phyloP scores from a whole-genome alignment of 139 green algal genomes.

The Yamagishiella unicocca region DNA sequence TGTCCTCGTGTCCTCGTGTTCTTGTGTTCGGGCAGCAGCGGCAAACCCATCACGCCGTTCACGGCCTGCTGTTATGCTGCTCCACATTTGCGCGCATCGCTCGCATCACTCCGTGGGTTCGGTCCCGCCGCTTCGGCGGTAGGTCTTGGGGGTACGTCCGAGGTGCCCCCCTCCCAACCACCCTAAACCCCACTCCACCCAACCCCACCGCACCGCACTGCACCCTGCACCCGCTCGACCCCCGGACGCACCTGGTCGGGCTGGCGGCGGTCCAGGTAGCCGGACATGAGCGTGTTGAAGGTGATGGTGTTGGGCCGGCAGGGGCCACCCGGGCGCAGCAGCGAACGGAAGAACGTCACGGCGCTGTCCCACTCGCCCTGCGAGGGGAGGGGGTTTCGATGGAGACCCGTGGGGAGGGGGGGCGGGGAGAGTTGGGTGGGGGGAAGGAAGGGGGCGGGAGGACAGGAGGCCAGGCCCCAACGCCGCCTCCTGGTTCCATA shows the following conservation, averaged over 20 bases:
- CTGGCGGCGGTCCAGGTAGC: conserved; percentile 60
- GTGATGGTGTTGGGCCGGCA: conserved; percentile 75
- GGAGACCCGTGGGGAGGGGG: too few species aligned
- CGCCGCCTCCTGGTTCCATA: neutral
- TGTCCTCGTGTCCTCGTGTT: too few species aligned
- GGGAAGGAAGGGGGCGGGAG: neutral
- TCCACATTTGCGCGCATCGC: too few species aligned
- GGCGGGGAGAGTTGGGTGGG: neutral
- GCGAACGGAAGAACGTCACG: conserved; percentile 60
- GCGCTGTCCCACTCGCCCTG: conserved; percentile 74
- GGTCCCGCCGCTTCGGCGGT: too few species aligned
- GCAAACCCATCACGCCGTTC: too few species aligned
- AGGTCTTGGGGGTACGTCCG: too few species aligned
- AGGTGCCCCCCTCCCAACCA: too few species aligned
- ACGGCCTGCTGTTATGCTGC: too few species aligned
- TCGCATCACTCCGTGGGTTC: too few species aligned
- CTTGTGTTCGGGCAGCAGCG: too few species aligned
- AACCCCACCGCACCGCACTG: too few species aligned
- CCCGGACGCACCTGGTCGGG: conserved; percentile 44
- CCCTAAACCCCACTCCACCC: too few species aligned
- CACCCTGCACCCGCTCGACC: neutral
- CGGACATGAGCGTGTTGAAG: conserved; percentile 79
- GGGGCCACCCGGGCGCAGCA: conserved; percentile 55
- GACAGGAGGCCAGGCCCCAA: neutral
- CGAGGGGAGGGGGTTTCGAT: conserved; percentile 5